phyloP scores from a whole-genome alignment of 164 flowering plant genomes.

The Sextonia rubra region DNA sequence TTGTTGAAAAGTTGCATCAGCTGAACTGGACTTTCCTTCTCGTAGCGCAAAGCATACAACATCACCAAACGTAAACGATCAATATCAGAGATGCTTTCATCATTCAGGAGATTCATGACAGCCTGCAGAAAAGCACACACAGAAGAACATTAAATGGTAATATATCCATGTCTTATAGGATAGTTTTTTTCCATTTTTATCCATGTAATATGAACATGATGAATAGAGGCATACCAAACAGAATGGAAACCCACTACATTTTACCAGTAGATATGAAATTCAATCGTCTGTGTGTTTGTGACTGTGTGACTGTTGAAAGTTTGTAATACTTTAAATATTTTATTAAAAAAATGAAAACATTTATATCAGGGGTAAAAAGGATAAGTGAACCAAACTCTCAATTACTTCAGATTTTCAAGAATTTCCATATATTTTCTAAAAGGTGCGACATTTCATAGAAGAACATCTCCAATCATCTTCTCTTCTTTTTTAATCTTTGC shows the following conservation, averaged over 20 bases:
- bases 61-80: constrained; percentile 86
- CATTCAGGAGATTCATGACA: constrained; percentile 66
- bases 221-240: background rate
- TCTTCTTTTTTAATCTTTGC: no score
- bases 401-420: background rate
- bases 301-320: no score
- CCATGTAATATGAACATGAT: background rate
- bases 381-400: background rate
- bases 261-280: background rate
- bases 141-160: background rate
- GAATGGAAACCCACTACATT: background rate
- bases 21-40: constrained; percentile 96
- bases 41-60: constrained; percentile 96
- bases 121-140: constrained; percentile 48
- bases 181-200: no score
- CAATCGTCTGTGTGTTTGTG: background rate
- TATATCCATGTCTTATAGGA: background rate
- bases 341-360: no score
- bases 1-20: constrained; percentile 97
- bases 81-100: constrained; percentile 80
- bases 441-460: no score
- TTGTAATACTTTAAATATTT: no score
- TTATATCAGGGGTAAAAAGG: background rate
- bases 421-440: background rate
- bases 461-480: background rate